Evolutionary conservation across 2,329 filamentous ascomycete species (phyloP), one percentile per base, ranked within the genome.

Genomic region (Pseudocercospora musae): DNA sequence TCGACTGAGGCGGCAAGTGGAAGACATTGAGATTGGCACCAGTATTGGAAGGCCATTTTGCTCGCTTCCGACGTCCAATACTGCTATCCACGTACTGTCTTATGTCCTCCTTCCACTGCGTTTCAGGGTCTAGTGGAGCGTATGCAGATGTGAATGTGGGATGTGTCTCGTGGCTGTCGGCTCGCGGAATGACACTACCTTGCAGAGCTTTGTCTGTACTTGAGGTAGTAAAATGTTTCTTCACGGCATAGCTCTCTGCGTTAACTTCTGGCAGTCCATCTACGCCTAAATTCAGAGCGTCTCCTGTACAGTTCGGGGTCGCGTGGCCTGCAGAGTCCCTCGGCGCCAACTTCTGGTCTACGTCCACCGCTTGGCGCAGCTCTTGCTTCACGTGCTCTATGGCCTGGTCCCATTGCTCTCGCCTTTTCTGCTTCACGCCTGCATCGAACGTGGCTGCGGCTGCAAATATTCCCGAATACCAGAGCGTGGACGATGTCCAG

Each of bases 401-500:
- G 61, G 84, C 83, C 20, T 76, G 72, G 59, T 91, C 87, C 78
- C 89, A 85, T 66, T 87, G 82, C 64, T 79, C 80, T 52, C 84
- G 81, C 65, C 85, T 80, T 44, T 79, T 78, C 58, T 85, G 80
- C 72, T 91, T 90, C 29, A 77, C 73, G 27, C 80, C 78, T 5
- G 84, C 84, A 73, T 92, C 89, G 29, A 84, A 78, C 2, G 89
- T 78, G 10, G 87, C 82, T 1, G 87, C 88, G 1, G 85, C 84
- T 4, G 86, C 87, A 70, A 90, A 84, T 58, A 89, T 83, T 33
- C 86, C 85, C 25, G 88, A 88, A 71, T 90, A 91, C 73, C 83
- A 84, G 42, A 88, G 84, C 23, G 88, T 90, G 33, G 77, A 77
- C 2, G 71, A 88, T 81, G 63, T 87, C 66, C 76, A 61, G 59